Conservation (phyloP, 768 basidiomycete species). For the Auriscalpium orientale region DNA sequence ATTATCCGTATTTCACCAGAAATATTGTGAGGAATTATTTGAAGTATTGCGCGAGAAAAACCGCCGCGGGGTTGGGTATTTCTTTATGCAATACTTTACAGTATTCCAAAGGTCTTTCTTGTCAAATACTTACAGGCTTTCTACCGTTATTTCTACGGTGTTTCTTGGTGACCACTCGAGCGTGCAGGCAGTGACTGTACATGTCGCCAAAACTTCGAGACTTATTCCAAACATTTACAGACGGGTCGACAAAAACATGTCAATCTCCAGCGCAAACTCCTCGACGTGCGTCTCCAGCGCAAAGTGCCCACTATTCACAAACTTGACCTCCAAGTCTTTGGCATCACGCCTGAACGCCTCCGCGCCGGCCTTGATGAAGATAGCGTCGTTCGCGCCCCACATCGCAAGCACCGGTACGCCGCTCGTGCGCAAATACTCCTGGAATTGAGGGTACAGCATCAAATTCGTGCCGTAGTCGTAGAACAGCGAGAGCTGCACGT, state of each 20-base stretch:
- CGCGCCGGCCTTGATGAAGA: conserved; percentile 38
- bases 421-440: conserved; percentile 32
- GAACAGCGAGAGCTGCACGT: conserved; percentile 38
- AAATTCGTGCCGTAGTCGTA: conserved; percentile 35
- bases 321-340: conserved; percentile 29
- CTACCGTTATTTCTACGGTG: too few species aligned
- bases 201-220: too few species aligned
- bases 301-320: conserved; percentile 41
- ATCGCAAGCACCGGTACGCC: conserved; percentile 36
- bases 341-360: conserved; percentile 35
- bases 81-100: too few species aligned
- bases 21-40: too few species aligned
- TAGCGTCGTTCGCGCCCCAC: conserved; percentile 40
- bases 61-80: too few species aligned
- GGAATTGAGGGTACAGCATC: conserved; percentile 36
- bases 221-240: too few species aligned
- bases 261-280: conserved; percentile 15
- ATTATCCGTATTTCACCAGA: too few species aligned
- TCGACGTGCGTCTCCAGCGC: conserved; percentile 27
- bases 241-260: conserved; percentile 7
- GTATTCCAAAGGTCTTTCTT: too few species aligned
- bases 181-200: too few species aligned
- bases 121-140: too few species aligned
- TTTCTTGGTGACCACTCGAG: too few species aligned
- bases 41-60: too few species aligned